Evolutionary conservation across 2,329 filamentous ascomycete genomes (phyloP), one percentile per base, ranked within the genome.

Genomic region (Venturia nashicola): DNA sequence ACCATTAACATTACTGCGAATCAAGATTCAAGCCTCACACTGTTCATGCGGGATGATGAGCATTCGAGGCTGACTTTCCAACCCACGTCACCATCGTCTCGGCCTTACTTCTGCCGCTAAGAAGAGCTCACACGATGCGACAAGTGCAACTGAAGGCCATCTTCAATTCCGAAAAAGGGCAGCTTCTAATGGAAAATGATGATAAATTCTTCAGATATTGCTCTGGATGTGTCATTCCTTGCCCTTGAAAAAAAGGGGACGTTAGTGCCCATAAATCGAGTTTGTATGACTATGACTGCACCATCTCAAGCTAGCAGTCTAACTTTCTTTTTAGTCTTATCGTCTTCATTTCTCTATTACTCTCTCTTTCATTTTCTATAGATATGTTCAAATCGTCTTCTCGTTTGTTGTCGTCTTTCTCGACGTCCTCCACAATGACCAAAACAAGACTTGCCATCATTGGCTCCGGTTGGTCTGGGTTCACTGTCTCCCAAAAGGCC

Each of bases 391-490:
- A 3, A 7, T 51, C 46, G 7, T 51, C 32, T 7, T 36, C 27
- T 18, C 32, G 51, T 36, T 20, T 36, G 8, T 36, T 11, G 4
- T 57, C 32, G 1, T 34, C 27, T n/a, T 9, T 36, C 27, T 36
- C 32, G 18, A 7, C 51, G 11, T 36, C 51, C 27, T 34, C 18
- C 14, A n/a, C 27, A 57, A 57, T 57, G 51, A n/a, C 43, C 16
- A 65, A 63, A 36, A 44, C 61, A 27, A 61, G 64, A 61, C 59
- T 70, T n/a, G 70, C 71, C 2, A 69, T 77, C 55, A 71, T 78
- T 16, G 76, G 76, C 11, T 73, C 74, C 23, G 76, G 76, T 36
- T 77, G 75, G 75, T 72, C 73, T 46, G 76, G 76, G 39, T 76
- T 72, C 65, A 74, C 72, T 12, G 68, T 77, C 4, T 70, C 73